Evolutionary conservation across 768 basidiomycete genomes (phyloP).

Genomic region (Rhodotorula toruloides): DNA sequence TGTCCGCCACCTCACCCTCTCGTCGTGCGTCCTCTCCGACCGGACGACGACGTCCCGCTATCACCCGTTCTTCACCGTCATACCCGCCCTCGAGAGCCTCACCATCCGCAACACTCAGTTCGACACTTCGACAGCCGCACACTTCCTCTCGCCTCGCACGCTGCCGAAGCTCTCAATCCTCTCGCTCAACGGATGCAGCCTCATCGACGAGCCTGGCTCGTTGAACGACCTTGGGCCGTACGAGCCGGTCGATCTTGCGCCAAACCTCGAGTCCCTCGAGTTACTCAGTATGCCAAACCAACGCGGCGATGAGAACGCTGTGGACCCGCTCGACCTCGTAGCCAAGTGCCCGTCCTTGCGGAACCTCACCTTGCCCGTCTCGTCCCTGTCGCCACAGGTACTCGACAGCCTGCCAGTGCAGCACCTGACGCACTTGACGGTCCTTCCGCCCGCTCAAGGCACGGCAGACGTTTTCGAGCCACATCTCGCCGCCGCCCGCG

Average conservation of each 20-base stretch:
- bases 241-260: conserved; percentile 10
- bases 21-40: conserved; percentile 10
- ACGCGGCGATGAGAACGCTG: neutral
- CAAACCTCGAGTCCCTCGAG: conserved; percentile 10
- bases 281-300: neutral
- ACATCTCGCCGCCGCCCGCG: conserved; percentile 19
- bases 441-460: neutral
- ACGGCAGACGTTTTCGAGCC: conserved; percentile 10
- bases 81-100: conserved; percentile 7
- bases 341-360: conserved; percentile 1
- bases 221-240: conserved; percentile 20
- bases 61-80: conserved; percentile 8
- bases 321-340: conserved; percentile 15
- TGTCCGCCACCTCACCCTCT: conserved; percentile 13
- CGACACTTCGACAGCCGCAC: conserved; percentile 15
- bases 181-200: conserved; percentile 16
- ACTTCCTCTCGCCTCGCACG: conserved; percentile 5
- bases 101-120: conserved; percentile 1
- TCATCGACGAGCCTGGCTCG: conserved; percentile 4
- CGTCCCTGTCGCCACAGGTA: neutral
- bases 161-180: conserved; percentile 5
- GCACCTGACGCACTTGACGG: neutral
- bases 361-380: conserved; percentile 3
- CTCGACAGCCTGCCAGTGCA: conserved; percentile 10
- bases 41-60: conserved; percentile 14